Conservation (phyloP, 352 stramenopile genomes). For the Peronosclerospora sorghi region DNA sequence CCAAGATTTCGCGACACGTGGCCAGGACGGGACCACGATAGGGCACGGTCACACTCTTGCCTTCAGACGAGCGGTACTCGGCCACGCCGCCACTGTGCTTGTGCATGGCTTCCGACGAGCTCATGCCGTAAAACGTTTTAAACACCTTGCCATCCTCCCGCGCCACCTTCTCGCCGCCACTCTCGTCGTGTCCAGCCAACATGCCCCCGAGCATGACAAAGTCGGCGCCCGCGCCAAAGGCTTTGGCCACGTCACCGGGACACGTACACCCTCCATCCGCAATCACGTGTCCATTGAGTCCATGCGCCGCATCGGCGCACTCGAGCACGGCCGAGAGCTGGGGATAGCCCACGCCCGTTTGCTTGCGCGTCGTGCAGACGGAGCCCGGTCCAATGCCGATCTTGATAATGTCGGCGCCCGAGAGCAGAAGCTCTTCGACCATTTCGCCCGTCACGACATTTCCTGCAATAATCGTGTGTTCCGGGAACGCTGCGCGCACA, state of each 20-base stretch:
- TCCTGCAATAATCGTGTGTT: constrained; percentile 85
- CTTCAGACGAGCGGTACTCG: constrained; percentile 86
- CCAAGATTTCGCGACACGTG: constrained; percentile 86
- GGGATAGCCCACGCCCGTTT: constrained; percentile 88
- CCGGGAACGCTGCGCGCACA: constrained; percentile 42
- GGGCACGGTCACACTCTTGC: constrained; percentile 85
- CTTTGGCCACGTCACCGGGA: constrained; percentile 85
- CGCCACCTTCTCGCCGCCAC: constrained; percentile 75
- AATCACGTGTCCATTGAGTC: constrained; percentile 83
- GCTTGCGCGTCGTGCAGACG: constrained; percentile 88
- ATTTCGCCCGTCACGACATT: constrained; percentile 91
- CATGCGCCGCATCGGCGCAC: constrained; percentile 85
- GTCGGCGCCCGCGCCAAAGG: constrained; percentile 84
- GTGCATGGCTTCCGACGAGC: constrained; percentile 85
- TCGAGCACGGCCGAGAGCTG: constrained; percentile 87
- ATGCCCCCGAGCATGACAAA: constrained; percentile 91
- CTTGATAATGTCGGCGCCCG: constrained; percentile 89
- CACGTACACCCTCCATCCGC: constrained; percentile 85
- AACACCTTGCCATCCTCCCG: constrained; percentile 47
- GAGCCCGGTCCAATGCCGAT: constrained; percentile 87
- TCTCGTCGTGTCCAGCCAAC: constrained; percentile 87
- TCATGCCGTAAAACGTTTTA: constrained; percentile 92
- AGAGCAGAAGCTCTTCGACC: constrained; percentile 86
- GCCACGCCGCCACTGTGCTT: constrained; percentile 87
- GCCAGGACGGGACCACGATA: constrained; percentile 70